Evolutionary conservation across 148 eudicot species (phyloP).

Genomic region (Dianthus caryophyllus): DNA sequence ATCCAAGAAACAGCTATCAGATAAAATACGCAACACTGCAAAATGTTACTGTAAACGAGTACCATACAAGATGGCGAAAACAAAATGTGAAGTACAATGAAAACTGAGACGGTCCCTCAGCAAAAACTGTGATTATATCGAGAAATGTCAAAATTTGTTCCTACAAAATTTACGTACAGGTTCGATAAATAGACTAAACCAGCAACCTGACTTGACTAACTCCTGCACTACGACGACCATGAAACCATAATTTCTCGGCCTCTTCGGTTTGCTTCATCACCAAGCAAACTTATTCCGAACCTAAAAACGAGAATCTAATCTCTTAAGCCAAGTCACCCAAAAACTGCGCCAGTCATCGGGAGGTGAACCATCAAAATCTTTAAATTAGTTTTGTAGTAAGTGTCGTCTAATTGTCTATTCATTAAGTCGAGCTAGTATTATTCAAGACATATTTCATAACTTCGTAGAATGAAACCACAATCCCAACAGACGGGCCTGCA

Average conservation of each 20-base stretch:
- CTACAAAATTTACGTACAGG: conserved; percentile 29
- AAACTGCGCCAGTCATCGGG: conserved; percentile 22
- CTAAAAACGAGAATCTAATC: conserved; percentile 5
- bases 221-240: conserved; percentile 1
- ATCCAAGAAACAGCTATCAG: too few relatives aligned
- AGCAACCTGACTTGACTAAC: conserved; percentile 22
- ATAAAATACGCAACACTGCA: too few relatives aligned
- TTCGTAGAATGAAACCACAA: conserved; percentile 91
- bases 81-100: neutral
- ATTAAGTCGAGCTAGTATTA: conserved; percentile 35
- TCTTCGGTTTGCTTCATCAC: conserved; percentile 6
- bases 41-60: neutral
- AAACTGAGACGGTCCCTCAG: conserved; percentile 27
- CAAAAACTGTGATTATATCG: conserved; percentile 10
- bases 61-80: neutral
- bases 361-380: conserved; percentile 18
- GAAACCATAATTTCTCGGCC: conserved; percentile 13
- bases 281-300: conserved; percentile 12
- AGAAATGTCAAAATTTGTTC: neutral
- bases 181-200: conserved; percentile 25
- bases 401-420: conserved; percentile 16
- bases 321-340: conserved; percentile 12
- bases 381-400: neutral
- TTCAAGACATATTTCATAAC: conserved; percentile 74
- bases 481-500: conserved; percentile 96